Evolutionary conservation across 257 asterid species (phyloP), one percentile per base, ranked within the genome.

Genomic region (Jacaranda copaia): DNA sequence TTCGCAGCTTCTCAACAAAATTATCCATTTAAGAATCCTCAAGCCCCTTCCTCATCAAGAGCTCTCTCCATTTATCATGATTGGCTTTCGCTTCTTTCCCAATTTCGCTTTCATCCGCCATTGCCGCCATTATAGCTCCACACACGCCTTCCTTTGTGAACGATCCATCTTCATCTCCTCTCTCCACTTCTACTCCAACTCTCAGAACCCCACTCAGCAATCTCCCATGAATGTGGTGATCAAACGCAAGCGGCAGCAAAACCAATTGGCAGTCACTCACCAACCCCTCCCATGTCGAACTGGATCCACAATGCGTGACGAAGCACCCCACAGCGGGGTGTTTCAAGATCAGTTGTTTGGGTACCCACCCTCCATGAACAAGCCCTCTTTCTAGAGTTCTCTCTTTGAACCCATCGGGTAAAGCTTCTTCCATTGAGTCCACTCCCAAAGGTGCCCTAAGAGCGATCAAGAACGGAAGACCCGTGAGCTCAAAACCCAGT

Each of bases 281-380:
- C 83, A 83, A 5, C 10, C 70, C 89, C 78, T 87, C 89, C 16
- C 81, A 80, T 58, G 72, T 9, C 9, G 88, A 87, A 0, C 87
- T 88, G 43, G 51, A 77, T 38, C 89, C 89, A 25, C 91, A 81
- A 15, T 87, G 91, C 0, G 88, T 83, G 6, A 87, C 83, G 58
- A 87, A 87, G 36, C 87, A 85, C 9, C 91, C 91, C 0, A 87
- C 81, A 0, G 85, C 49, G 0, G 85, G 78, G 70, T 85, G 91
- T 5, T 46, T 7, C 46, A 87, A 3, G 15, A 87, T 83, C 72
- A 72, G 48, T 6, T 77, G 78, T 14, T 87, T 89, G 1, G 78
- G 89, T 1, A 85, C 88, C 91, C 89, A 87, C 1, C 75, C 81
- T 0, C 86, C 88, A 4, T 71, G 45, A 4, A 87, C 81, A 1